Evolutionary conservation across 2,329 filamentous ascomycete species (phyloP), one percentile per base, ranked within the genome.

Genomic region (Cadophora sp.): DNA sequence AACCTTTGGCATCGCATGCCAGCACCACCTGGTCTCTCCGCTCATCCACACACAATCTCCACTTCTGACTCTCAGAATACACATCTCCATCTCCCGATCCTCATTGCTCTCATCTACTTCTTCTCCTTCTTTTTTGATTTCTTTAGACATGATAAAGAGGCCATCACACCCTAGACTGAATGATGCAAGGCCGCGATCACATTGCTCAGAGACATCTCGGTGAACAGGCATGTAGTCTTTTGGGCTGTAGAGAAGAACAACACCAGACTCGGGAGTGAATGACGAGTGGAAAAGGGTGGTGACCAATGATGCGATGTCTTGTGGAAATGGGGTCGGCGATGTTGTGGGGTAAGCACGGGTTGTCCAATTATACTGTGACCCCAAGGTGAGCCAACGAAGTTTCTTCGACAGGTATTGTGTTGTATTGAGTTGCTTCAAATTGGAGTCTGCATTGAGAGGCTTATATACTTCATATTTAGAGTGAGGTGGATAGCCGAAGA

Each of bases 361-460:
- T 0, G 93, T 95, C 96, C 95, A 97, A 81, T 98, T 92, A 79
- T 98, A 98, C 79, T 98, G 95, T 0, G 93, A 93, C 58, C 95
- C 95, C 1, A 98, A 86, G 0, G 95, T 98, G 31, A 97, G 87
- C 95, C 95, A 98, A 72, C 95, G 92, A 29, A 98, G 87, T 70
- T 93, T 94, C 71, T 91, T 91, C 66, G 89, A 87, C 31, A 98
- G 84, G 55, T 96, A 88, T 76, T 91, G 90, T 51, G 87, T 83
- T 62, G 92, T 83, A 5, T 88, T 86, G 7, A 97, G 83, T 1
- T 92, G 85, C 71, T 91, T 92, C 80, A 97, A 94, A 22, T 93
- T n/a, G 4, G 59, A 62, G 50, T 51, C 81, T 0, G 92, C 84
- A 0, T 80, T 73, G 0, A 91, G 84, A 8, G 94, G 93, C 27